Conservation (phyloP, 1,284 basidiomycete species). For the Cryptococcus sp. region DNA sequence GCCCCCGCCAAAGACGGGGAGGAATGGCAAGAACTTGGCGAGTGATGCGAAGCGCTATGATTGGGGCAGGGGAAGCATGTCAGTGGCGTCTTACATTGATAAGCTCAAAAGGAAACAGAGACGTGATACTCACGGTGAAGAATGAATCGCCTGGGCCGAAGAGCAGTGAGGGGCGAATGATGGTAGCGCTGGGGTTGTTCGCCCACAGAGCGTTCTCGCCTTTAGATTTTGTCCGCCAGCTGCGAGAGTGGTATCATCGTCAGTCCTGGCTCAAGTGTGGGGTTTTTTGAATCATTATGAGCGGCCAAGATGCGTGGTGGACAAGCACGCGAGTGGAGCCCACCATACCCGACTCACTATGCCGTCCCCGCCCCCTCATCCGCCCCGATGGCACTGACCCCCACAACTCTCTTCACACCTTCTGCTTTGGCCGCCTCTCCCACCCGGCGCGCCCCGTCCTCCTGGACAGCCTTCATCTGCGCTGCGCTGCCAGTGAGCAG, state of each 20-base stretch:
- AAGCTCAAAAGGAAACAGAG: neutral
- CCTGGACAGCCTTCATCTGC: constrained; percentile 61
- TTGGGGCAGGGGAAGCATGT: neutral
- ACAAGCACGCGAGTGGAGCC: no score
- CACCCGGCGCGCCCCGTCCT: constrained; percentile 63
- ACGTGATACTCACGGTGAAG: constrained; percentile 57
- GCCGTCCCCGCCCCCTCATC: constrained; percentile 39
- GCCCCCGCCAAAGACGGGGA: constrained; percentile 70
- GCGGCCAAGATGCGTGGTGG: constrained; percentile 41
- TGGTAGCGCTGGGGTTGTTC: constrained; percentile 56
- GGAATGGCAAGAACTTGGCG: constrained; percentile 60
- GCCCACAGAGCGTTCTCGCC: constrained; percentile 57
- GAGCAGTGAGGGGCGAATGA: constrained; percentile 65
- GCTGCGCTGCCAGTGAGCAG: constrained; percentile 58
- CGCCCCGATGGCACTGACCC: constrained; percentile 43
- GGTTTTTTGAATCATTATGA: no score
- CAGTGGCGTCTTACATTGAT: neutral
- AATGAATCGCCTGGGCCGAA: constrained; percentile 70
- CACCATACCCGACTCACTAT: constrained; percentile 36
- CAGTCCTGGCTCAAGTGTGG: neutral
- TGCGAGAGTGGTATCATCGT: constrained; percentile 4
- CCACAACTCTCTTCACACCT: constrained; percentile 36
- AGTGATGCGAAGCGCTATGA: constrained; percentile 60
- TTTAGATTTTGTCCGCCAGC: constrained; percentile 60
- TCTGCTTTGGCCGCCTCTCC: constrained; percentile 26